These are phyloP conservation scores for Dendrocalamus sinicus DNA, from an alignment of 176 grass and related monocot species.

Conservation along the genomic window DNA sequence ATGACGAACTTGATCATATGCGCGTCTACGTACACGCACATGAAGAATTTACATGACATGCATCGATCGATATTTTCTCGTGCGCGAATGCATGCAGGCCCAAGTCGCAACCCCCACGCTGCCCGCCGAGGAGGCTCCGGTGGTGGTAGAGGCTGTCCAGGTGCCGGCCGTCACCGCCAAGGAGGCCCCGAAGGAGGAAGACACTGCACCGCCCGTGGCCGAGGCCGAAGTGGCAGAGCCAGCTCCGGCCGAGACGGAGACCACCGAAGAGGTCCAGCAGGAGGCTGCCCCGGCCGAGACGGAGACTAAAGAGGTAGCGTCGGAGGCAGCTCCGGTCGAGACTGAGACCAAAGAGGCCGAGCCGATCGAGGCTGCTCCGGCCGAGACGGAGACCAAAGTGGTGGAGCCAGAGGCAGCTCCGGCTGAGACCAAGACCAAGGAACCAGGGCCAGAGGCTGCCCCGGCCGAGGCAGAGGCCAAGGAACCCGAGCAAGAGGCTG, in stretches of 20 bases:
- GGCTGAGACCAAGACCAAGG: conserved; percentile 26
- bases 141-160: conserved; percentile 17
- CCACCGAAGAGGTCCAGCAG: background rate
- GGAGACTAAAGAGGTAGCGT: conserved; percentile 1
- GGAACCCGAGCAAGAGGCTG: background rate
- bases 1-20: background rate
- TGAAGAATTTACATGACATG: background rate
- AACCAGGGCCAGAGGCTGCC: background rate
- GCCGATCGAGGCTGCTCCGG: background rate
- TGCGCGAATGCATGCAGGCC: conserved; percentile 51
- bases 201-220: background rate
- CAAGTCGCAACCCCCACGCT: conserved; percentile 43
- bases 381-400: conserved; percentile 14
- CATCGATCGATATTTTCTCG: background rate
- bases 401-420: background rate
- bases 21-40: background rate
- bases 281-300: background rate
- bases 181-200: conserved; percentile 32
- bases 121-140: conserved; percentile 51
- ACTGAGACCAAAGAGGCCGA: background rate
- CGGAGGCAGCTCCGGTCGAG: background rate
- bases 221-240: background rate
- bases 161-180: conserved; percentile 12
- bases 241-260: conserved; percentile 8
- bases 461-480: conserved; percentile 18